Percentiles rank a stretch among this genome's conserved stretches.
These are phyloP conservation scores for Teratosphaeria zuluensis DNA, from an alignment of 2,329 filamentous ascomycete genomes.

Conservation along the genomic window DNA sequence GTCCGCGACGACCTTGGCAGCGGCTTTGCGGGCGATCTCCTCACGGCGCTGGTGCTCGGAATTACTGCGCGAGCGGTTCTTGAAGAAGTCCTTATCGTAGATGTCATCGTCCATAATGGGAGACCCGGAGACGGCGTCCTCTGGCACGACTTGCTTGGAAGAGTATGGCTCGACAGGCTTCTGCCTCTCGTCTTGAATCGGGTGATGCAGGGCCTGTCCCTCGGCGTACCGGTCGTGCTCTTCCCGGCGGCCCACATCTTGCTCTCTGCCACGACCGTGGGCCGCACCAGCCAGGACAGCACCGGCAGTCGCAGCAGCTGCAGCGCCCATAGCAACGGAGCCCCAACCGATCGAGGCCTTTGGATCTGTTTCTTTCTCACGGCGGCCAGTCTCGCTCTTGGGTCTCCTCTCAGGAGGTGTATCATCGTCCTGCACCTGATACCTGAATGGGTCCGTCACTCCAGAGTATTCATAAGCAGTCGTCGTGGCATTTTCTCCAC, in stretches of 20 bases:
- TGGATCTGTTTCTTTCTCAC: constrained; percentile 11
- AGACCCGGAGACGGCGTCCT: constrained; percentile 25
- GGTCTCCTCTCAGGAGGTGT: neutral
- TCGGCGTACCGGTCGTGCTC: constrained; percentile 6
- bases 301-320: constrained; percentile 22
- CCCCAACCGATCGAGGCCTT: constrained; percentile 24
- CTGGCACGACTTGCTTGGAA: constrained; percentile 18
- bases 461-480: neutral
- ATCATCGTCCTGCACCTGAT: neutral
- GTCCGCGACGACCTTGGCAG: constrained; percentile 33
- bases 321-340: constrained; percentile 27
- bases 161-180: neutral
- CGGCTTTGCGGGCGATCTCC: constrained; percentile 23
- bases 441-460: neutral
- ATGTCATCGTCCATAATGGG: constrained; percentile 37
- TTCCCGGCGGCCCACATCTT: constrained; percentile 8
- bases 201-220: constrained; percentile 4
- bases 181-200: constrained; percentile 4
- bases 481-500: neutral
- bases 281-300: constrained; percentile 19
- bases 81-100: constrained; percentile 38
- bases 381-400: constrained; percentile 10
- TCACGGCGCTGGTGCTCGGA: constrained; percentile 15
- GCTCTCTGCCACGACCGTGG: constrained; percentile 8
- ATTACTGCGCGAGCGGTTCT: constrained; percentile 20